These are phyloP conservation scores for Phytopythium mirpurense DNA, from an alignment of 352 stramenopile species.

Conservation along the genomic window DNA sequence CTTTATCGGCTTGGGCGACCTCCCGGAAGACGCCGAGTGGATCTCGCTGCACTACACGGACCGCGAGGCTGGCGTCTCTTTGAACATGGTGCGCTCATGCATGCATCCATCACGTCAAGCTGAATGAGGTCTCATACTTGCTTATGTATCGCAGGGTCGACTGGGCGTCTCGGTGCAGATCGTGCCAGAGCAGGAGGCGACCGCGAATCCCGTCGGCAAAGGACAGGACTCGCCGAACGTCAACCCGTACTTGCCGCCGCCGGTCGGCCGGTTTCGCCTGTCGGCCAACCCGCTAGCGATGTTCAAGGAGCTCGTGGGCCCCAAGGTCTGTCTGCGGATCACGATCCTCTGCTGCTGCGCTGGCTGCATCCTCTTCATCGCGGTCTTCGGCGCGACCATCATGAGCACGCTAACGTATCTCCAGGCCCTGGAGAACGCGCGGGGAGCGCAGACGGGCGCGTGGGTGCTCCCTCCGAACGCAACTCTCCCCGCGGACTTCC, in stretches of 20 bases:
- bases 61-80: constrained; percentile 50
- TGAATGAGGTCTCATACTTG: constrained; percentile 2
- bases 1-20: constrained; percentile 66
- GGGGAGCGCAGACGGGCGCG: not conserved
- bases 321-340: constrained; percentile 50
- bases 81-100: constrained; percentile 44
- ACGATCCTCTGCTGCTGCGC: constrained; percentile 46
- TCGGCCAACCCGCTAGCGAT: constrained; percentile 82
- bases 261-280: constrained; percentile 79
- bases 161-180: constrained; percentile 74
- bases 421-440: constrained; percentile 13
- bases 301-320: constrained; percentile 63
- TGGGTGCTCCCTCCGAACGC: constrained; percentile 3
- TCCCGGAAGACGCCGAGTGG: constrained; percentile 73
- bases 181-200: constrained; percentile 78
- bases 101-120: constrained; percentile 1
- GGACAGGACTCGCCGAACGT: constrained; percentile 85
- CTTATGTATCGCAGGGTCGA: constrained; percentile 21
- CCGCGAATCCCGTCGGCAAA: constrained; percentile 64
- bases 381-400: constrained; percentile 62
- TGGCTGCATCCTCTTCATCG: constrained; percentile 54
- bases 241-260: constrained; percentile 87
- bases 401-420: constrained; percentile 79
- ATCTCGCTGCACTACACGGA: constrained; percentile 76
- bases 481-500: constrained; percentile 1